Base-by-base conservation (phyloP, 192 early-diverging fungal species). In the Podila verticillata region DNA sequence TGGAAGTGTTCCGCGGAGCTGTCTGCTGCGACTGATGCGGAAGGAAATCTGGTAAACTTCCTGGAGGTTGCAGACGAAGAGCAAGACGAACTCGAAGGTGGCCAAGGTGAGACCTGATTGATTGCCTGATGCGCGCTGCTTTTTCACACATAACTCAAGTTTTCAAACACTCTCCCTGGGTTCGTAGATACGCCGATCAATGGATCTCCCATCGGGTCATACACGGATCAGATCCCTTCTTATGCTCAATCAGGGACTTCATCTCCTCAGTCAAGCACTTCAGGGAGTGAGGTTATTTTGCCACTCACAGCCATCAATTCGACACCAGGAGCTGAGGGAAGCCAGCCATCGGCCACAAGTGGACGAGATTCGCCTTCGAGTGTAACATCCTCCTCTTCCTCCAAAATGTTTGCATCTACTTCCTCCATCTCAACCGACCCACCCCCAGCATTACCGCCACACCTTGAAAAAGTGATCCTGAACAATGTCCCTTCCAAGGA, bases 11-110 rank as follows among this genome's bases (percentile, higher is more conserved):
- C 93, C 1, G 94, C 94, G 60, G 92, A 96, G 61, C 83, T 98
- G 56, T 92, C 95, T 60, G 93, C 94, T 49, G 96, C 95, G 2
- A 94, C 95, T 0, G 98, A 99, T 72, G 90, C 93, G 5, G 95
- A 98, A 72, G 98, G 98, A 56, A 98, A 98, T 69, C 75, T 98
- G 28, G 96, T 99, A 63, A 99, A 99, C 75, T 97, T 94, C 78
- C 78, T 99, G 35, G 93, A 96, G 77, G 94, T 98, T 1, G 68
- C 73, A 28, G 92, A 92, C 63, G 94, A 95, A 65, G 85, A 89
- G n/a, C 84, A 85, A 20, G 95, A 93, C 49, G 89, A 93, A 30
- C 62, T 80, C 5, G 77, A 80, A 17, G 77, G 77, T 0, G 70
- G 77, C 8, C 62, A 72, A n/a, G 66, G 83, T 80, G 57, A 63